Conservation (phyloP, 2,329 filamentous ascomycete species). For the Epichloe coenophiala region DNA sequence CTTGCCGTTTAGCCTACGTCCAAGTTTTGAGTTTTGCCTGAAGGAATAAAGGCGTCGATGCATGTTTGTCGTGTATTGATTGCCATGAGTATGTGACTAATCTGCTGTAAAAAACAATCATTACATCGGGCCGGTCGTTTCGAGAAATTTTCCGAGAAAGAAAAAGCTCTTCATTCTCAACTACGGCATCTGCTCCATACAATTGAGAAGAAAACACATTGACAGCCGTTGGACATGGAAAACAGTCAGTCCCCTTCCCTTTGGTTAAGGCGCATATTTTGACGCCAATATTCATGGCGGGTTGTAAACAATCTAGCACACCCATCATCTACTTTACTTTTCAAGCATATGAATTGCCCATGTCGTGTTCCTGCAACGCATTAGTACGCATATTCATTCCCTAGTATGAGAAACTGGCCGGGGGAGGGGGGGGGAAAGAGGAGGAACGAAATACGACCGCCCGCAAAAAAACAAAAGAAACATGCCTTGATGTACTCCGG, state of each 20-base stretch:
- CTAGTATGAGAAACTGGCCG: too few species aligned
- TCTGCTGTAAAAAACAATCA: too few species aligned
- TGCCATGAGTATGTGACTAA: too few species aligned
- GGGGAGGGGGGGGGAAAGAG: background rate
- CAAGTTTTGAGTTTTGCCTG: background rate
- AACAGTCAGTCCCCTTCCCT: background rate
- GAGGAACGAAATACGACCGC: background rate
- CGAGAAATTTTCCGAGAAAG: too few species aligned
- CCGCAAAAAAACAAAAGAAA: constrained; percentile 1
- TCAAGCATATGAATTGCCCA: constrained; percentile 46
- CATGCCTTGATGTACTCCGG: constrained; percentile 80
- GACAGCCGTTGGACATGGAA: too few species aligned
- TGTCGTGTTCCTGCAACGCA: constrained; percentile 43
- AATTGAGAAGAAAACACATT: too few species aligned
- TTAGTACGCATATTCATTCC: background rate
- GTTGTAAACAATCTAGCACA: background rate
- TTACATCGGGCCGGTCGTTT: too few species aligned
- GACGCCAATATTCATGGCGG: background rate
- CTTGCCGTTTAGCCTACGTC: background rate
- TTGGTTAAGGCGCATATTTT: background rate
- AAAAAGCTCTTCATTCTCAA: too few species aligned
- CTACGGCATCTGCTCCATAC: background rate
- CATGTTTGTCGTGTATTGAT: too few species aligned
- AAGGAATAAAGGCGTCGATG: too few species aligned
- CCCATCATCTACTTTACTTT: background rate